phyloP scores from a whole-genome alignment of 1,284 basidiomycete species.

The Irpex sp. region DNA sequence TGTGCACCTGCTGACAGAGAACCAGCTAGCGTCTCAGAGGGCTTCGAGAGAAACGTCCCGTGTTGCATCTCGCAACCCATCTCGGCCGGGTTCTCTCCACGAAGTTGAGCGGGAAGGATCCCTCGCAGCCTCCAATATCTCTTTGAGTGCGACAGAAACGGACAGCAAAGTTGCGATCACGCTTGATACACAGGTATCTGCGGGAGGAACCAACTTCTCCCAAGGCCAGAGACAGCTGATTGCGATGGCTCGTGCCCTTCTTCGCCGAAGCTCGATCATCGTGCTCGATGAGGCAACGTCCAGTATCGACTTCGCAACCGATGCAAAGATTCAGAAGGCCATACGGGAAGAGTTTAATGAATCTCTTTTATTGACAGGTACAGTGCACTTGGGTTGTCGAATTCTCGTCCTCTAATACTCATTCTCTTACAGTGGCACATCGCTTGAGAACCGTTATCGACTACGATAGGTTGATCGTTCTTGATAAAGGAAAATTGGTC shows the following conservation, averaged over 20 bases:
- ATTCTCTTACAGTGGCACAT: conserved; percentile 50
- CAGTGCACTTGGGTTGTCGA: conserved; percentile 14
- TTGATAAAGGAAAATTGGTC: conserved; percentile 76
- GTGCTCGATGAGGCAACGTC: conserved; percentile 84
- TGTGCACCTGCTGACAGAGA: conserved; percentile 59
- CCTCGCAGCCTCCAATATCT: conserved; percentile 31
- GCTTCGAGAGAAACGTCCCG: conserved; percentile 48
- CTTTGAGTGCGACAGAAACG: conserved; percentile 39
- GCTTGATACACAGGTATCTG: conserved; percentile 71
- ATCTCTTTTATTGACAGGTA: conserved; percentile 58
- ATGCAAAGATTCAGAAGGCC: conserved; percentile 75
- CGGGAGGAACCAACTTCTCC: conserved; percentile 82
- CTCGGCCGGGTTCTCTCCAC: conserved; percentile 16
- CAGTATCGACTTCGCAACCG: conserved; percentile 74
- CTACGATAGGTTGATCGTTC: conserved; percentile 79
- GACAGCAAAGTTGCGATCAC: conserved; percentile 54
- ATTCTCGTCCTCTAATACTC: neutral
- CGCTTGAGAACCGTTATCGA: conserved; percentile 70
- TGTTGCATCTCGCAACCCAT: conserved; percentile 38
- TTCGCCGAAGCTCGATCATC: conserved; percentile 74
- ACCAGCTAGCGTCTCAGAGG: conserved; percentile 39
- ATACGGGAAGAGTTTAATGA: conserved; percentile 77
- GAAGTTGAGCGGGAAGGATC: conserved; percentile 29
- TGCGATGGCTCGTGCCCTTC: conserved; percentile 74
- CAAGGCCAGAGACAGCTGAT: conserved; percentile 84